These are phyloP conservation scores for Acacia melanoxylon DNA, from an alignment of 306 rosid species.

Conservation along the genomic window DNA sequence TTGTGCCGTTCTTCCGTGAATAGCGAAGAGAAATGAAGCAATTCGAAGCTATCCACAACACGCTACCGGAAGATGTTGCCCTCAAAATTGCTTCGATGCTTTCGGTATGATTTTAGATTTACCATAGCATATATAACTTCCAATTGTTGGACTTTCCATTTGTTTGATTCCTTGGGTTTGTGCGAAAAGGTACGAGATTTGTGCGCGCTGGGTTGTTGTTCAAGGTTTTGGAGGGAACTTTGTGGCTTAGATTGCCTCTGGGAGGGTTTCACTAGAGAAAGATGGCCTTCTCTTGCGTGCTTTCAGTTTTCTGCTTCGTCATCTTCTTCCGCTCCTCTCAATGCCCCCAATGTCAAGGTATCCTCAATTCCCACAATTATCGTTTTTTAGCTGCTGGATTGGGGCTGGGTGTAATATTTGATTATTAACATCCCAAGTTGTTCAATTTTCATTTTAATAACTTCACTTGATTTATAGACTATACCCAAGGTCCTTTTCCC, in stretches of 20 bases:
- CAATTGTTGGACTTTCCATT: background rate
- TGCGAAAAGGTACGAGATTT: constrained; percentile 64
- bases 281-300: constrained; percentile 63
- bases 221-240: constrained; percentile 60
- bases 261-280: constrained; percentile 52
- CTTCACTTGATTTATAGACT: background rate
- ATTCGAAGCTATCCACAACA: constrained; percentile 23
- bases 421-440: constrained; percentile 17
- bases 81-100: constrained; percentile 69
- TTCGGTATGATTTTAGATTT: constrained; percentile 36
- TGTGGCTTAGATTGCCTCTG: constrained; percentile 62
- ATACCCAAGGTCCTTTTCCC: background rate
- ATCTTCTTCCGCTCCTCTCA: constrained; percentile 38
- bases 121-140: background rate
- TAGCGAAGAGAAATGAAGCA: constrained; percentile 17
- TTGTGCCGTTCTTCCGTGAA: background rate
- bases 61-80: constrained; percentile 63
- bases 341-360: constrained; percentile 47
- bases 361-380: background rate
- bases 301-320: constrained; percentile 32
- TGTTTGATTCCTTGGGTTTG: background rate
- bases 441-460: background rate
- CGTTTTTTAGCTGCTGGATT: constrained; percentile 15
- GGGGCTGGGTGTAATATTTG: background rate
- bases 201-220: constrained; percentile 77